Conservation (phyloP, 768 basidiomycete species). For the Termitomyces sp. region DNA sequence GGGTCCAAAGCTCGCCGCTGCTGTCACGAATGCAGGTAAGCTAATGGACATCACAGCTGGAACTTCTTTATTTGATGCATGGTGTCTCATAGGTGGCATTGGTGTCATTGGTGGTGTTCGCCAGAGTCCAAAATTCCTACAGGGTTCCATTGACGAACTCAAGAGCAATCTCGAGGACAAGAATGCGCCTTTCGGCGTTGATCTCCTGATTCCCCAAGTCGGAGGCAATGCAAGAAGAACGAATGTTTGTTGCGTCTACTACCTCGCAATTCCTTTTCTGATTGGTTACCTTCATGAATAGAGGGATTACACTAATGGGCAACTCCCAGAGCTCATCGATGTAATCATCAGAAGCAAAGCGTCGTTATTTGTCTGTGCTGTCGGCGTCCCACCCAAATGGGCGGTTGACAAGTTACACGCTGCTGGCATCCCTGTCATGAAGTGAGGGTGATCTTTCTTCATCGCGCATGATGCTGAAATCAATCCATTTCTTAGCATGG, state of each 20-base stretch:
- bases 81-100: conserved; percentile 48
- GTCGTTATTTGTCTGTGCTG: conserved; percentile 76
- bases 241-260: conserved; percentile 36
- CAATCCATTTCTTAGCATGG: conserved; percentile 44
- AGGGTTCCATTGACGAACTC: conserved; percentile 62
- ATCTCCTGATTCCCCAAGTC: conserved; percentile 77
- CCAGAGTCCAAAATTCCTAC: conserved; percentile 68
- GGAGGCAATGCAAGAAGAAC: conserved; percentile 83
- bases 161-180: conserved; percentile 72
- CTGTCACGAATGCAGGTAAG: conserved; percentile 84
- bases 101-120: conserved; percentile 85
- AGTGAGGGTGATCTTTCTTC: conserved; percentile 39
- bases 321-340: conserved; percentile 71
- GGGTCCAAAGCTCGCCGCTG: conserved; percentile 78
- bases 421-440: conserved; percentile 80
- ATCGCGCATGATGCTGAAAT: not conserved
- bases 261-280: not conserved
- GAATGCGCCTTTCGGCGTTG: conserved; percentile 76
- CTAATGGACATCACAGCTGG: not conserved
- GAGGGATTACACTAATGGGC: conserved; percentile 71
- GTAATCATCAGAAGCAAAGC: conserved; percentile 72
- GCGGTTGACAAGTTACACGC: conserved; percentile 78
- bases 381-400: conserved; percentile 81
- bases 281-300: not conserved
- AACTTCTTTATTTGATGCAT: not conserved